Base-by-base conservation (phyloP, 2,329 filamentous ascomycete species). In the Teratosphaeria pseudoeucalypti region DNA sequence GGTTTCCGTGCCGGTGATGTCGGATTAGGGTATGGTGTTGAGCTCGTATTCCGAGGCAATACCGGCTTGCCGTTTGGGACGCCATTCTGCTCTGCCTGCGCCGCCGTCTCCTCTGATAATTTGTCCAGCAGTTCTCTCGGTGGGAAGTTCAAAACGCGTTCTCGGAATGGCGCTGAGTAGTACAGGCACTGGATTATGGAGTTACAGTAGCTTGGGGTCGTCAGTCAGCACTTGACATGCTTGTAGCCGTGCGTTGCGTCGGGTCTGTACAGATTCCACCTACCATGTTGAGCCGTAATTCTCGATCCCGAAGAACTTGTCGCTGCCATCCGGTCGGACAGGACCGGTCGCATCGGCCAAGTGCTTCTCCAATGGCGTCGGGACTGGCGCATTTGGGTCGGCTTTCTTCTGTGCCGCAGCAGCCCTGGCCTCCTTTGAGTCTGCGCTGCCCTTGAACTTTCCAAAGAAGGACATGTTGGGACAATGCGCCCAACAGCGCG, bases 241-340 rank as follows among this genome's bases (percentile, higher is more conserved):
- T 32, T 14, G 32, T 54, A 10, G 27, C 16, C 23, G 7, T 54
- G 23, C 19, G 16, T 16, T 52, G 23, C 16, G 23, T 6, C 39
- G 23, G 4, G 14, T 12, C 2, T 10, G 37, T 29, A 3, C 29
- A n/a, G n/a, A 54, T 26, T 10, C 27, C 11, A 52, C 78, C 71
- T 87, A 96, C 92, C 92, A 97, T 73, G 92, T 97, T 72, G 96
- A 97, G 72, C 92, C 92, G 78, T 96, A 96, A 91, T 99, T 99
- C 77, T 99, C 94, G 73, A 97, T 87, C 16, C 94, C 94, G 77
- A 95, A 97, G 78, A 96, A 99, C 78, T 96, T 95, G 78, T 97
- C 94, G 72, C 89, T 96, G 58, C 94, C 94, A 75, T 97, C 92
- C 66, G 82, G 80, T 69, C 90, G 85, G 66, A 95, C 77, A 2